Base-by-base conservation (phyloP, 2,329 filamentous ascomycete genomes). In the Pestalotiopsis sp. region DNA sequence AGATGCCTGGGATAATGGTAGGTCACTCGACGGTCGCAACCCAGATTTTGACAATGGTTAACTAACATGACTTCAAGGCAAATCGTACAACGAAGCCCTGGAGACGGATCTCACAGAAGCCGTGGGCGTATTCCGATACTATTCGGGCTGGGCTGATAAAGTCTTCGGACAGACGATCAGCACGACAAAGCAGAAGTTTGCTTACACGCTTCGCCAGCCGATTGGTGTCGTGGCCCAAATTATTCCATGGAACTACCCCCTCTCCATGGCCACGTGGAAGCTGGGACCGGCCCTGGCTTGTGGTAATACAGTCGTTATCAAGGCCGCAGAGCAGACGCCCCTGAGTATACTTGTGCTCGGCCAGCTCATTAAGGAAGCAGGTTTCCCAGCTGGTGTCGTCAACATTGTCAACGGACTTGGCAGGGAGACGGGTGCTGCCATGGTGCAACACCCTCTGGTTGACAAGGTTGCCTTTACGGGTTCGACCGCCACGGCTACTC, bases 381-480 rank as follows among this genome's bases (percentile, higher is more conserved):
- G 92, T 0, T 95, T 95, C 76, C 93, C 93, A 2, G 88, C 92
- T 0, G 93, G 93, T 57, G 92, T 95, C 4, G 80, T 95, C 72
- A 95, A 95, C 78, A 87, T 95, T 68, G 78, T 94, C 68, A 93
- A 93, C 70, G 93, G 93, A 0, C 85, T 89, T 66, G 92, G 92
- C 31, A 84, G 84, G 38, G 89, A 90, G 45, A 90, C 92, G 0
- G 93, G 93, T 12, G 85, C 89, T 5, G 90, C 91, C 0, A 84
- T 95, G 11, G 90, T 89, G 1, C 84, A 85, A 58, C 93, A 95
- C 76, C 80, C 88, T 27, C 87, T 87, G 58, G 85, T 95, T 17
- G 90, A 93, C 76, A 95, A 95, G 83, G 85, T 95, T 70, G 92
- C 92, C 0, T 95, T 95, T 72, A 95, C 93, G 0, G 93, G 93